Conservation (phyloP, 2,329 filamentous ascomycete species). For the Colletotrichum gloeosporioides region DNA sequence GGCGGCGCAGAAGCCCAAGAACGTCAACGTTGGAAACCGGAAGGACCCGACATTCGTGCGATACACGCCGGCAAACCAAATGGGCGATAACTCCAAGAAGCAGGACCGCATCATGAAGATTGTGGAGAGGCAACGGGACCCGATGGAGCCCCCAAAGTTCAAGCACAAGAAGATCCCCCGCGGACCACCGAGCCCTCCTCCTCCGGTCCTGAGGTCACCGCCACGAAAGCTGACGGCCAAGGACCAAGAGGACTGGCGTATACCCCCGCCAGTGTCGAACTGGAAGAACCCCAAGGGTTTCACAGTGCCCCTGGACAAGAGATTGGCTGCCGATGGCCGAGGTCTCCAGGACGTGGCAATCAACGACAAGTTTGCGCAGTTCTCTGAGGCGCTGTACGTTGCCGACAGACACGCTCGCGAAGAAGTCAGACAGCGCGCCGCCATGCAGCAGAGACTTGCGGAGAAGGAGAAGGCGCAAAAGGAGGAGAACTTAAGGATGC, state of each 20-base stretch:
- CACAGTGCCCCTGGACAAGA: constrained; percentile 94
- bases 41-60: constrained; percentile 92
- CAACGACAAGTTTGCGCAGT: constrained; percentile 98
- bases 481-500: constrained; percentile 85
- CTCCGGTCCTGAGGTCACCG: constrained; percentile 93
- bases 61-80: constrained; percentile 95
- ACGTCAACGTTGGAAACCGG: constrained; percentile 79
- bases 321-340: constrained; percentile 90
- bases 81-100: constrained; percentile 87
- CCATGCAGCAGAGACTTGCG: constrained; percentile 95
- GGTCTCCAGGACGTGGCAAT: constrained; percentile 93
- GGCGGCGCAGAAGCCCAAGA: constrained; percentile 94
- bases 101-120: constrained; percentile 99
- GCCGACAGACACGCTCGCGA: constrained; percentile 94
- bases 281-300: constrained; percentile 99
- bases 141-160: constrained; percentile 97
- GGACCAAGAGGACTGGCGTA: constrained; percentile 97
- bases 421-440: constrained; percentile 87
- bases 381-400: constrained; percentile 92
- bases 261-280: constrained; percentile 85
- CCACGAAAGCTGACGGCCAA: constrained; percentile 94
- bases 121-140: constrained; percentile 90
- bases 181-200: constrained; percentile 89
- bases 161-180: constrained; percentile 98
- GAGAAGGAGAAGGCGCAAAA: constrained; percentile 97